phyloP scores from a whole-genome alignment of 169 alveolate species.

The Eimeria nieschulzi region DNA sequence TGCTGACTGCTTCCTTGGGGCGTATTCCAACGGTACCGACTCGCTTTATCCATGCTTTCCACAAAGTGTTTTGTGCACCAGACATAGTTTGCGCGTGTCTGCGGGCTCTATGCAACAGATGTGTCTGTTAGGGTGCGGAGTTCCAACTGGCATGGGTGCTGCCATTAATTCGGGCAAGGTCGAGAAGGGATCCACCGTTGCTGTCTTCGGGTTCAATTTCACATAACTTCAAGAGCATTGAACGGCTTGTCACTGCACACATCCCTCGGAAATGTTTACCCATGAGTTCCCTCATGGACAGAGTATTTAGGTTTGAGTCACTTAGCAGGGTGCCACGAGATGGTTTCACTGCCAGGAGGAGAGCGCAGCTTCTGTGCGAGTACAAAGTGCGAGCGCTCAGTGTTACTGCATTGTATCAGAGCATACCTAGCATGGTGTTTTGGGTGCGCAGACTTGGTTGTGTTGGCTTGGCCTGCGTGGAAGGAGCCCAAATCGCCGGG shows the following conservation, averaged over 20 bases:
- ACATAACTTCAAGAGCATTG: not conserved
- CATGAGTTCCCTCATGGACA: no score
- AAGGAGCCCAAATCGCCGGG: slow-evolving; percentile 84
- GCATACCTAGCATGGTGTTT: not conserved
- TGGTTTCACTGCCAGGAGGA: no score
- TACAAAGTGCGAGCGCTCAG: no score
- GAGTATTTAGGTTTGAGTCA: no score
- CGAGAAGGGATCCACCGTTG: slow-evolving; percentile 83
- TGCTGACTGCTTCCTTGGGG: no score
- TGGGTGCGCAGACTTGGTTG: slow-evolving; percentile 82
- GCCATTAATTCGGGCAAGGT: slow-evolving; percentile 82
- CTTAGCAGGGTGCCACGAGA: no score
- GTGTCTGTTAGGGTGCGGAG: slow-evolving; percentile 88
- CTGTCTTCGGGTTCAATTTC: slow-evolving; percentile 81
- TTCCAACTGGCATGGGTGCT: slow-evolving; percentile 89
- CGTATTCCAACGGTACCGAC: not conserved
- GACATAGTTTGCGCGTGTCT: not conserved
- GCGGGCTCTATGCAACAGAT: slow-evolving; percentile 75
- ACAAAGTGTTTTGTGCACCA: no score
- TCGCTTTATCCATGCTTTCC: not conserved
- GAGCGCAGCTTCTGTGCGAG: no score
- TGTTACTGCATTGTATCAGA: not conserved
- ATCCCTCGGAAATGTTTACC: no score
- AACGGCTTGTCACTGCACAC: not conserved
- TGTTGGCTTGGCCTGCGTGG: slow-evolving; percentile 90